Evolutionary conservation across 78 protist genomes (phyloP), one percentile per base, ranked within the genome.

Genomic region (Paratrimastix pyriformis): DNA sequence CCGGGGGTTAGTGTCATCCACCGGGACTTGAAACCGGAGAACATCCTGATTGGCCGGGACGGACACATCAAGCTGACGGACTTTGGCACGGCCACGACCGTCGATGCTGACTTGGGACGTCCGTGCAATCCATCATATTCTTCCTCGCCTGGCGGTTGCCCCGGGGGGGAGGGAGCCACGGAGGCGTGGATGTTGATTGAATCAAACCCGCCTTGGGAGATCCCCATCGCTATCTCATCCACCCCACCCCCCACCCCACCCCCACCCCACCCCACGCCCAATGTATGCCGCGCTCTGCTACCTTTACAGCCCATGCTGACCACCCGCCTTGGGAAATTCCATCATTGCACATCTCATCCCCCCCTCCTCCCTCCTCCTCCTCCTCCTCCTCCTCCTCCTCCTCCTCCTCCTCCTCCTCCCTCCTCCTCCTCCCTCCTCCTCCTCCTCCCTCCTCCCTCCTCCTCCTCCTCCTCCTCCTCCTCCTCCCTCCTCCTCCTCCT

Each of bases 21-120:
- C 57, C 52, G 82, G 6, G 82, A 78, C 30, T 46, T 78, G 35
- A 78, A 78, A 64, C 80, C 80, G 37, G 80, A 76, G 52, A 76
- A 76, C 30, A 64, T 76, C 33, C 6, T 76, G 3, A 35, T 76
- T 62, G 80, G 55, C 42, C 29, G 42, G 4, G 75, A 57, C 18
- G 80, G 80, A 15, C 80, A 76, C 42, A 5, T 76, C 4, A 62
- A 35, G 5, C 26, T 76, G 43, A 64, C 80, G 26, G 80, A 76
- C 29, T 76, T 76, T 76, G 80, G 68, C 42, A 62, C 68, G 11
- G 68, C 68, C 11, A 62, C n/a, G n/a, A n/a, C n/a, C n/a, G n/a
- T n/a, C n/a, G n/a, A n/a, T n/a, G n/a, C n/a, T n/a, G n/a, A n/a
- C n/a, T n/a, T n/a, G n/a, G n/a, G n/a, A n/a, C n/a, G n/a, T n/a